A percentile compares a stretch with the other conserved stretches of the same genome.
Conservation (phyloP, 257 asterid species). For the Solanum medicagineum region DNA sequence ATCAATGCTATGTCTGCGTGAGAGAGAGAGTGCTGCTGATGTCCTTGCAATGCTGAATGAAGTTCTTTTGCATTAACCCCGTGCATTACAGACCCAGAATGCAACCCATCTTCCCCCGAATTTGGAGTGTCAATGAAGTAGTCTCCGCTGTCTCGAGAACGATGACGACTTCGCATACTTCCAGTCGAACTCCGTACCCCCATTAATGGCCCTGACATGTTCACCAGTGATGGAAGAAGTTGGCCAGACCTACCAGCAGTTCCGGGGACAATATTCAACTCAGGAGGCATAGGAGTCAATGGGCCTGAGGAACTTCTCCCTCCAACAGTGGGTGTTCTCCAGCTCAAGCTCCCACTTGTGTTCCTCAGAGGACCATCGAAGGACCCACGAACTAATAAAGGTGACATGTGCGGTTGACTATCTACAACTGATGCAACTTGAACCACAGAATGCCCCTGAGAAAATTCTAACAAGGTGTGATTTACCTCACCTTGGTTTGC, state of each 20-base stretch:
- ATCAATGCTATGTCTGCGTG: slow-evolving; percentile 95
- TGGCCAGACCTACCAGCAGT: slow-evolving; percentile 90
- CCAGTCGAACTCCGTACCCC: slow-evolving; percentile 96
- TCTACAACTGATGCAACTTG: slow-evolving; percentile 70
- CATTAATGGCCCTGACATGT: slow-evolving; percentile 96
- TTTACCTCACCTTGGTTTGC: slow-evolving; percentile 61
- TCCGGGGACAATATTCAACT: slow-evolving; percentile 75
- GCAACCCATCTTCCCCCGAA: slow-evolving; percentile 92
- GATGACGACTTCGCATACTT: slow-evolving; percentile 91
- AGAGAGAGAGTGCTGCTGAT: slow-evolving; percentile 88
- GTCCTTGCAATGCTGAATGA: slow-evolving; percentile 97
- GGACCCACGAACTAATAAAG: slow-evolving; percentile 93
- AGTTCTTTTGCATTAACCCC: slow-evolving; percentile 92
- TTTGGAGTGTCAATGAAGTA: slow-evolving; percentile 90
- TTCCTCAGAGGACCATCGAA: slow-evolving; percentile 92
- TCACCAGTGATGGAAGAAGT: slow-evolving; percentile 84
- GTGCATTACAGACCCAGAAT: slow-evolving; percentile 42
- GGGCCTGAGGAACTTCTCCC: slow-evolving; percentile 99
- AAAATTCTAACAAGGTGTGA: slow-evolving; percentile 70
- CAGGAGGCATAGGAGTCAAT: slow-evolving; percentile 86
- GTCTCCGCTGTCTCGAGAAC: slow-evolving; percentile 97
- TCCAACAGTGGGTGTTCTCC: slow-evolving; percentile 96
- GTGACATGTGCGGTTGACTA: slow-evolving; percentile 97
- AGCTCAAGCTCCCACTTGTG: slow-evolving; percentile 94
- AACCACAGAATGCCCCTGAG: slow-evolving; percentile 76